phyloP scores from a whole-genome alignment of 306 rosid genomes.

The Dalbergia cochinchinensis region DNA sequence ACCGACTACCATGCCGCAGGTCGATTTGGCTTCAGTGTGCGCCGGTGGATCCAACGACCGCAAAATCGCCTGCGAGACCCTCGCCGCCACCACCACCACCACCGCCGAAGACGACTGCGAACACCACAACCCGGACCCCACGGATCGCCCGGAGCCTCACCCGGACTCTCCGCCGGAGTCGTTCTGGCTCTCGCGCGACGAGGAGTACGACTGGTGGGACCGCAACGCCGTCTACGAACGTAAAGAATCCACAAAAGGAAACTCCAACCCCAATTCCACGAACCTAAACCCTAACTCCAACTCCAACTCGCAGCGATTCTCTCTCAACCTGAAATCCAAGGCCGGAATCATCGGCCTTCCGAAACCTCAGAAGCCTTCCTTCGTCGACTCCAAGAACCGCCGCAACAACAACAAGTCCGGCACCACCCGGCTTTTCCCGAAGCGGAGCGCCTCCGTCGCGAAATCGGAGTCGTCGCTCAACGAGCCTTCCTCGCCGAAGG shows the following conservation, averaged over 20 bases:
- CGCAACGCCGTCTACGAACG: constrained; percentile 87
- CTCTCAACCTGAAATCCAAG: constrained; percentile 70
- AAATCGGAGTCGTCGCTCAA: constrained; percentile 65
- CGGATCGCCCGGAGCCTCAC: constrained; percentile 52
- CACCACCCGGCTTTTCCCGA: constrained; percentile 67
- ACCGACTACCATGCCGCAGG: constrained; percentile 72
- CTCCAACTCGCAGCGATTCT: constrained; percentile 76
- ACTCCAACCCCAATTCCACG: constrained; percentile 56
- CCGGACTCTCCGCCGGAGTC: constrained; percentile 93
- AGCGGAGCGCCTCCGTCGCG: constrained; percentile 64
- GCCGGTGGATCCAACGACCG: constrained; percentile 83
- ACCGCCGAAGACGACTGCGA: background rate
- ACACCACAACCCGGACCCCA: constrained; percentile 20
- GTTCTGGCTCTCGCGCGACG: constrained; percentile 81
- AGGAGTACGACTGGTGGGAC: constrained; percentile 85
- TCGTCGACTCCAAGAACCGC: constrained; percentile 70
- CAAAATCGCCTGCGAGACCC: constrained; percentile 81
- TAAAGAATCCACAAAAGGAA: constrained; percentile 77
- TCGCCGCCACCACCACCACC: constrained; percentile 39
- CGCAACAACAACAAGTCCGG: constrained; percentile 56
- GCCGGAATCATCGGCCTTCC: constrained; percentile 87
- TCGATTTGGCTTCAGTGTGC: constrained; percentile 85
- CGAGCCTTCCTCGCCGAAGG: constrained; percentile 97
- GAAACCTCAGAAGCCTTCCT: constrained; percentile 81
- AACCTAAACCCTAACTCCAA: constrained; percentile 50